Conservation (phyloP, 2,329 filamentous ascomycete genomes). For the Biscogniauxia marginata region DNA sequence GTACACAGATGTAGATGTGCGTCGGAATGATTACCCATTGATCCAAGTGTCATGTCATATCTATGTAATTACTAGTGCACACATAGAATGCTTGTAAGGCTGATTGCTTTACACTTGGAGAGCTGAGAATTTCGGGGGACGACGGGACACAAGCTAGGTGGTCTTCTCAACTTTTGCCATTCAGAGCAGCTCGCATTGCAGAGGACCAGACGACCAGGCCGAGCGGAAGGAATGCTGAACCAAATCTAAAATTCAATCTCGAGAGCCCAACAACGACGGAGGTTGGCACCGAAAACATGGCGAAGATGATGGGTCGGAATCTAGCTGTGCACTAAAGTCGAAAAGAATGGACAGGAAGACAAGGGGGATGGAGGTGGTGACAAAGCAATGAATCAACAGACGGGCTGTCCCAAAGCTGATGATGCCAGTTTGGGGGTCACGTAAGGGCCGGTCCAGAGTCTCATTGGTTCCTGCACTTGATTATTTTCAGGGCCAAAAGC, state of each 20-base stretch:
- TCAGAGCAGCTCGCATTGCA: too few relatives aligned
- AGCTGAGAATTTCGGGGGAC: too few relatives aligned
- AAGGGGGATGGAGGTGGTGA: neutral
- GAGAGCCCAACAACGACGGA: neutral
- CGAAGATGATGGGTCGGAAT: neutral
- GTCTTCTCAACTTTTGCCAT: too few relatives aligned
- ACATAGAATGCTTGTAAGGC: too few relatives aligned
- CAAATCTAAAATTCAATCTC: neutral
- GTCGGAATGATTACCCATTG: neutral
- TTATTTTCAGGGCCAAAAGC: conserved; percentile 15
- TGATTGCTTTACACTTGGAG: too few relatives aligned
- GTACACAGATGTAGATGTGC: neutral
- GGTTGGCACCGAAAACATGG: neutral
- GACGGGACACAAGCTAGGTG: too few relatives aligned
- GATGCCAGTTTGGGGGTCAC: conserved; percentile 18
- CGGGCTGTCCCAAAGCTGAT: conserved; percentile 2
- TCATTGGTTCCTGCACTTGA: conserved; percentile 11
- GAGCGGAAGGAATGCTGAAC: neutral
- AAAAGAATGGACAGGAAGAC: neutral
- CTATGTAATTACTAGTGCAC: too few relatives aligned
- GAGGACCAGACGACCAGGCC: neutral
- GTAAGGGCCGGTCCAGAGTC: conserved; percentile 13
- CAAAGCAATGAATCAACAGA: neutral
- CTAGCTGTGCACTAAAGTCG: neutral
- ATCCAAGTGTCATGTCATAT: too few relatives aligned